Percentiles rank a stretch among this genome's conserved stretches.
Conservation (phyloP, 352 stramenopile species). For the Phytophthora meadii region DNA sequence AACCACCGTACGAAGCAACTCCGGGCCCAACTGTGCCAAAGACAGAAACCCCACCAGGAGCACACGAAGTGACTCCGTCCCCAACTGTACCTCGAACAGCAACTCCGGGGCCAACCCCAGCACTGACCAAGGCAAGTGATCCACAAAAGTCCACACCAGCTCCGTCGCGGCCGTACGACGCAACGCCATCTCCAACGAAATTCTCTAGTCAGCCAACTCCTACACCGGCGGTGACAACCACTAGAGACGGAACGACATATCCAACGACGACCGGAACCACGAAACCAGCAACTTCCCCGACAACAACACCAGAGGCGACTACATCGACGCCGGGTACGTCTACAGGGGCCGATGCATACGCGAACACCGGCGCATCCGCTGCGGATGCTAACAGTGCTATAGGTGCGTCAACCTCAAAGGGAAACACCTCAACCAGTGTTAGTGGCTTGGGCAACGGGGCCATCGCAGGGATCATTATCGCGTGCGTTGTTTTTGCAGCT, state of each 20-base stretch:
- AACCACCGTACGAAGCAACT: background rate
- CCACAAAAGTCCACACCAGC: conserved; percentile 2
- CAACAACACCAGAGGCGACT: background rate
- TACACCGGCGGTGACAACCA: conserved; percentile 16
- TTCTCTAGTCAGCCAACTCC: conserved; percentile 2
- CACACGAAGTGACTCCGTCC: background rate
- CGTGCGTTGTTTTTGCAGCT: conserved; percentile 19
- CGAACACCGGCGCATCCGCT: conserved; percentile 4
- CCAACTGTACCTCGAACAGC: background rate
- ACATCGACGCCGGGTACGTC: conserved; percentile 3
- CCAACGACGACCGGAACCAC: conserved; percentile 1
- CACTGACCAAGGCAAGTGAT: conserved; percentile 4
- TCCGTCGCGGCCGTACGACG: background rate
- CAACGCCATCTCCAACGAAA: conserved; percentile 18
- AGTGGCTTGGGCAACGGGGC: conserved; percentile 9
- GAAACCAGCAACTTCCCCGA: conserved; percentile 8
- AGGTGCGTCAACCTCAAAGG: conserved; percentile 8
- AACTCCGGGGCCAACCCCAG: background rate
- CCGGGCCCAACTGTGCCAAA: background rate
- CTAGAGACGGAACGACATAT: conserved; percentile 10
- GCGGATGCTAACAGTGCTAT: background rate
- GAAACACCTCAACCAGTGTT: conserved; percentile 5
- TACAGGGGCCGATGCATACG: background rate
- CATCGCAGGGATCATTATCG: conserved; percentile 31
- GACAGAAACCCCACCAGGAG: background rate